Conservation (phyloP, 2,329 filamentous ascomycete species). For the Geosmithia flava region DNA sequence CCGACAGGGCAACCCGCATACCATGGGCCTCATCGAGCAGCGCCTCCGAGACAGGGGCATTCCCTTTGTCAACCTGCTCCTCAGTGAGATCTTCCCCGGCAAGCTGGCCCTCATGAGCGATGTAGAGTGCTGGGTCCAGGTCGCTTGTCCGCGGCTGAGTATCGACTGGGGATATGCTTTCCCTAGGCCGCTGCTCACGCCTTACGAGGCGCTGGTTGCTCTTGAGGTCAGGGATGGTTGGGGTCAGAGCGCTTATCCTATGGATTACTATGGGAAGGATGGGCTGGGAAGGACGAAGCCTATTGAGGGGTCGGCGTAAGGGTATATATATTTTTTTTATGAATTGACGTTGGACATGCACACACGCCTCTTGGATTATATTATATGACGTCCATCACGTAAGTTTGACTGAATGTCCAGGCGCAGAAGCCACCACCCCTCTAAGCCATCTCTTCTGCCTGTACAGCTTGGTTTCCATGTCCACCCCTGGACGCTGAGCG, state of each 20-base stretch:
- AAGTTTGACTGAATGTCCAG: too few relatives aligned
- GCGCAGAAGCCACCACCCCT: too few relatives aligned
- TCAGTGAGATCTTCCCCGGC: slow-evolving; percentile 93
- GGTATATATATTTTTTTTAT: too few relatives aligned
- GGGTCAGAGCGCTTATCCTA: slow-evolving; percentile 72
- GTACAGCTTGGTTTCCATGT: too few relatives aligned
- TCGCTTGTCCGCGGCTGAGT: slow-evolving; percentile 89
- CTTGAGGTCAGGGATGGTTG: slow-evolving; percentile 68
- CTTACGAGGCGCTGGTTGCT: slow-evolving; percentile 91
- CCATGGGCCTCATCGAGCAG: slow-evolving; percentile 74
- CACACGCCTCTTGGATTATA: too few relatives aligned
- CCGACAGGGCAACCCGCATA: slow-evolving; percentile 90
- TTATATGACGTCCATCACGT: too few relatives aligned
- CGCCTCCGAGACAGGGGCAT: slow-evolving; percentile 60
- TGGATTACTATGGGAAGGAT: slow-evolving; percentile 96
- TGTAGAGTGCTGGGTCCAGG: slow-evolving; percentile 96
- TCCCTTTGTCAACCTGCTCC: slow-evolving; percentile 70
- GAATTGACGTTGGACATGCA: too few relatives aligned
- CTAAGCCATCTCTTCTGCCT: too few relatives aligned
- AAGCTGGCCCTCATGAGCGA: slow-evolving; percentile 90
- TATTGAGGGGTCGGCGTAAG: slow-evolving; percentile 6
- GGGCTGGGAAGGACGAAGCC: slow-evolving; percentile 71
- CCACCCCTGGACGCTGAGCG: too few relatives aligned
- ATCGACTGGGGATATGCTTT: slow-evolving; percentile 99
- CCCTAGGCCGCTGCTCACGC: slow-evolving; percentile 73